Evolutionary conservation across 2,329 filamentous ascomycete species (phyloP).

Genomic region (Penicillium sp.): DNA sequence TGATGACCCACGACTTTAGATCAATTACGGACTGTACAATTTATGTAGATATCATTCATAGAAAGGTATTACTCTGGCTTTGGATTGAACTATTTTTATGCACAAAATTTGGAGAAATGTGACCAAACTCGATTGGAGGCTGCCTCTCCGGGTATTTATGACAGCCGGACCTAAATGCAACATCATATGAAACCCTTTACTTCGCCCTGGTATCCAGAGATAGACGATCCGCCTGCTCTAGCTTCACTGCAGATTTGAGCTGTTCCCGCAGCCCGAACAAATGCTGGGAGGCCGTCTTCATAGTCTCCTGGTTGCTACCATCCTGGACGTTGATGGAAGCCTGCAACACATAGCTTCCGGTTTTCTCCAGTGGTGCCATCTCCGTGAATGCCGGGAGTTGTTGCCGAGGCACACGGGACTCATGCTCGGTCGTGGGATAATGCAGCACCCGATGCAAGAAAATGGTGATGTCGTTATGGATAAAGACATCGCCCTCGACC

Average conservation of each 20-base stretch:
- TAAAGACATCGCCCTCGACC: conserved; percentile 57
- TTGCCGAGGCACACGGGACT: conserved; percentile 33
- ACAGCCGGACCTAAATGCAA: conserved; percentile 7
- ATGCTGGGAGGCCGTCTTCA: conserved; percentile 56
- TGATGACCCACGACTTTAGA: neutral
- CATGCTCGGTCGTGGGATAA: conserved; percentile 41
- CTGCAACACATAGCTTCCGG: conserved; percentile 59
- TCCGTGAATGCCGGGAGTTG: conserved; percentile 46
- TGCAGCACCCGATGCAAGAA: conserved; percentile 56
- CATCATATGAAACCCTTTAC: conserved; percentile 29
- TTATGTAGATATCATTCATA: neutral
- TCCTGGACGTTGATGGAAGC: conserved; percentile 59
- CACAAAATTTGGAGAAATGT: neutral
- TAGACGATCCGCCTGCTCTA: conserved; percentile 59
- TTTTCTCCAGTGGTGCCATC: conserved; percentile 55
- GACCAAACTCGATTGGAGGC: conserved; percentile 12
- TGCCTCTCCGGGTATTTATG: conserved; percentile 23
- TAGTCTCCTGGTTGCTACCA: conserved; percentile 53
- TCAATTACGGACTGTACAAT: neutral
- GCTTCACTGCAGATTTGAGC: conserved; percentile 56
- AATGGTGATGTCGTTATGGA: conserved; percentile 58
- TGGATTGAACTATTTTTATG: neutral
- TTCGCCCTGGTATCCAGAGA: conserved; percentile 61
- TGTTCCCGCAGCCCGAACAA: conserved; percentile 55
- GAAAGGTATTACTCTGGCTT: neutral